Conservation (phyloP, 306 rosid species). For the Amphicarpaea edgeworthii region DNA sequence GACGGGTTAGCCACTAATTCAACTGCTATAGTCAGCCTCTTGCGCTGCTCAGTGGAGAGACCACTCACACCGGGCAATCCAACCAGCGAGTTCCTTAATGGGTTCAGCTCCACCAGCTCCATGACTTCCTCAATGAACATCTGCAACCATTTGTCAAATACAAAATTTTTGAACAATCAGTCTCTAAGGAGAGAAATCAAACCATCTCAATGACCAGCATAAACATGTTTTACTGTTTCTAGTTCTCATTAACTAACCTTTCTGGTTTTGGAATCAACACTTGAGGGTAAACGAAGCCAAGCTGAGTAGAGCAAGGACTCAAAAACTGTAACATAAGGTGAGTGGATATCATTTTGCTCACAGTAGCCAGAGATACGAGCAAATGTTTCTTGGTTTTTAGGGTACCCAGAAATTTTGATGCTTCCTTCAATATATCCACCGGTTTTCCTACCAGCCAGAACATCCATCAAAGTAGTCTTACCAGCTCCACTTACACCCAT, state of each 20-base stretch:
- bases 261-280: constrained; percentile 53
- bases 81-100: constrained; percentile 72
- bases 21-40: constrained; percentile 88
- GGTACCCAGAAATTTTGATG: constrained; percentile 69
- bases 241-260: constrained; percentile 41
- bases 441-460: constrained; percentile 75
- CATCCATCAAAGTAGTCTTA: constrained; percentile 79
- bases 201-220: background rate
- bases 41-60: constrained; percentile 88
- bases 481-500: constrained; percentile 89
- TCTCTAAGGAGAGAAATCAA: background rate
- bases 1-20: constrained; percentile 96
- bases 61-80: constrained; percentile 91
- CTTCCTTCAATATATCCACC: constrained; percentile 73
- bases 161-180: constrained; percentile 22
- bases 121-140: constrained; percentile 91
- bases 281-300: constrained; percentile 63
- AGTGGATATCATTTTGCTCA: constrained; percentile 77
- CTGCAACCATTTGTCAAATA: constrained; percentile 42
- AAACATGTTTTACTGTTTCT: background rate
- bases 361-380: constrained; percentile 70
- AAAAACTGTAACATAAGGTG: constrained; percentile 74
- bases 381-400: constrained; percentile 72
- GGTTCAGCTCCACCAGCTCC: constrained; percentile 79
- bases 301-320: constrained; percentile 71